phyloP scores from a whole-genome alignment of 192 early-diverging fungal species.

The Linnemannia zychae region DNA sequence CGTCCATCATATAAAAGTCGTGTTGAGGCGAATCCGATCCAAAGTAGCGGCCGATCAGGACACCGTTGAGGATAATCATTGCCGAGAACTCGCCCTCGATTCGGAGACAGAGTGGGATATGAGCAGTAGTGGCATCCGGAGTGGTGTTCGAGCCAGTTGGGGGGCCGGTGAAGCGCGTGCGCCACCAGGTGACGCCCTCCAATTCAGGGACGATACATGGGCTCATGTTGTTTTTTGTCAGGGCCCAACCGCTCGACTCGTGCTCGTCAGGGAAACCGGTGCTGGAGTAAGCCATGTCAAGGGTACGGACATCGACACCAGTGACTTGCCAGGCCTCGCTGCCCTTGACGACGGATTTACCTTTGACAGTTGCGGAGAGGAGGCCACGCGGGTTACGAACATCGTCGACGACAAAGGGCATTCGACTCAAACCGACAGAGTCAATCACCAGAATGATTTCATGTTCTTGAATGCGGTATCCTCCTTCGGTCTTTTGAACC shows the following conservation, averaged over 20 bases:
- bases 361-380: slow-evolving; percentile 72
- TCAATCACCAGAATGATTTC: slow-evolving; percentile 80
- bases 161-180: slow-evolving; percentile 40
- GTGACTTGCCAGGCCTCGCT: slow-evolving; percentile 75
- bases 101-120: slow-evolving; percentile 74
- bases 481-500: neutral
- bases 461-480: slow-evolving; percentile 62
- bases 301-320: slow-evolving; percentile 79
- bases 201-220: slow-evolving; percentile 22
- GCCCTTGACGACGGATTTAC: slow-evolving; percentile 60
- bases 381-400: slow-evolving; percentile 81
- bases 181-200: slow-evolving; percentile 58
- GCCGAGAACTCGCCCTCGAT: slow-evolving; percentile 77
- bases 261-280: slow-evolving; percentile 83
- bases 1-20: slow-evolving; percentile 78
- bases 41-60: slow-evolving; percentile 78
- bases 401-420: slow-evolving; percentile 81
- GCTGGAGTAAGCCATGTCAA: slow-evolving; percentile 70
- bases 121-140: slow-evolving; percentile 8
- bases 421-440: slow-evolving; percentile 80
- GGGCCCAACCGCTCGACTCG: slow-evolving; percentile 57
- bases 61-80: slow-evolving; percentile 76
- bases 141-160: slow-evolving; percentile 43
- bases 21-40: slow-evolving; percentile 78
- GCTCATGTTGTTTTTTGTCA: neutral